phyloP scores from a whole-genome alignment of 2,329 filamentous ascomycete genomes.

The Achaetomium macrosporum region DNA sequence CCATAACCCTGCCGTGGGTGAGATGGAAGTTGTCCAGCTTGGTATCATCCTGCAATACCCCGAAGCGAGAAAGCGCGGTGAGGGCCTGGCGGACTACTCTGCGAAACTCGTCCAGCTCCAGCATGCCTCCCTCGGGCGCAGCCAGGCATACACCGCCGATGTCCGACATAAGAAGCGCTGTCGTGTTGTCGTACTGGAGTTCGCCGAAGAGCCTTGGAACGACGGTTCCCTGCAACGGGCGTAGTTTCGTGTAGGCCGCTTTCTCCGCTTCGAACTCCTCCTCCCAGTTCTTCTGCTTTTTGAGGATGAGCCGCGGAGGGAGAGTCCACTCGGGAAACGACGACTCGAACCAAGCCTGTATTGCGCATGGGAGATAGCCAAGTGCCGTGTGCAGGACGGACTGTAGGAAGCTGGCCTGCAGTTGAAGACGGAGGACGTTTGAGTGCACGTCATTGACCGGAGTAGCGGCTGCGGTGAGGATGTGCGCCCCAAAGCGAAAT shows the following conservation, averaged over 20 bases:
- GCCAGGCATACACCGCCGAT: constrained; percentile 1
- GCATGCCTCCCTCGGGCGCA: background rate
- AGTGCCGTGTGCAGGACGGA: background rate
- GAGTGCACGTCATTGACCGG: background rate
- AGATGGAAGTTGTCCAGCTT: constrained; percentile 3
- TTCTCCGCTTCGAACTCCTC: constrained; percentile 9
- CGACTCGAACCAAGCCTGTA: background rate
- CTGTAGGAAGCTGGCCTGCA: background rate
- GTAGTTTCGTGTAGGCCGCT: background rate
- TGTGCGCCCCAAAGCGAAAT: background rate
- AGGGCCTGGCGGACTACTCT: background rate
- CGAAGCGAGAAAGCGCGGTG: background rate
- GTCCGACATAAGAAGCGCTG: constrained; percentile 1
- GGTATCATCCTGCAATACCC: background rate
- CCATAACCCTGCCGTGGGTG: background rate
- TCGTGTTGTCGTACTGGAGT: background rate
- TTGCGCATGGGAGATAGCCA: background rate
- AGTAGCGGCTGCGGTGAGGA: background rate
- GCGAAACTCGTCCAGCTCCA: background rate
- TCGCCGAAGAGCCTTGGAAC: constrained; percentile 1
- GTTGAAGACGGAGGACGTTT: background rate
- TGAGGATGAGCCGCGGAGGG: background rate
- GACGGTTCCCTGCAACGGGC: background rate
- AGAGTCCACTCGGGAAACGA: constrained; percentile 2
- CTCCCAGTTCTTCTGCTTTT: constrained; percentile 6